A percentile compares a stretch with the other conserved stretches of the same genome.
These are phyloP conservation scores for Arachnopeziza araneosa DNA, from an alignment of 2,329 filamentous ascomycete genomes.

Conservation along the genomic window DNA sequence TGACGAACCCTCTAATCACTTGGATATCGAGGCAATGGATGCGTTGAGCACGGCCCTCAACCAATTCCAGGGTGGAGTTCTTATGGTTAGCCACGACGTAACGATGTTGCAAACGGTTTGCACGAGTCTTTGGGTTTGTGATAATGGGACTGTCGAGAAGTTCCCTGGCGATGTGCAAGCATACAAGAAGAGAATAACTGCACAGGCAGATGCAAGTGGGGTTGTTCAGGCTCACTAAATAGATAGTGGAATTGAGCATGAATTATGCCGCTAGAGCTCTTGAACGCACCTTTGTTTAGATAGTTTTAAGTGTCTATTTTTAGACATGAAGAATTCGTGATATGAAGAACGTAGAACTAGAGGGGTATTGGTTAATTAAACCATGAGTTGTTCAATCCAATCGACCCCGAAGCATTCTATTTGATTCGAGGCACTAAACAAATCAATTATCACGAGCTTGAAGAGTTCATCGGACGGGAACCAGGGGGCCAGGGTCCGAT, in stretches of 20 bases:
- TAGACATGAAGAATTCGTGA: too few species aligned
- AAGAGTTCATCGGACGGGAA: too few species aligned
- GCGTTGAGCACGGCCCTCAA: slow-evolving; percentile 78
- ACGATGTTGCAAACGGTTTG: slow-evolving; percentile 98
- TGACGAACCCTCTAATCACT: slow-evolving; percentile 96
- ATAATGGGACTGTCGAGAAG: slow-evolving; percentile 88
- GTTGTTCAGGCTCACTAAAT: slow-evolving; percentile 47
- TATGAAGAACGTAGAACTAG: too few species aligned
- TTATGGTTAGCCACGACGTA: slow-evolving; percentile 99
- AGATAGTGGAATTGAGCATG: background rate
- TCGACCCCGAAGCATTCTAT: background rate
- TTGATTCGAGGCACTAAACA: too few species aligned
- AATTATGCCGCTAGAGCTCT: background rate
- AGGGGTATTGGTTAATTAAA: background rate
- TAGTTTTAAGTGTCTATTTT: too few species aligned
- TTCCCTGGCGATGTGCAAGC: slow-evolving; percentile 92
- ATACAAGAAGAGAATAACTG: slow-evolving; percentile 94
- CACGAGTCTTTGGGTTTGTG: slow-evolving; percentile 92
- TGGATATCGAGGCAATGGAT: slow-evolving; percentile 98
- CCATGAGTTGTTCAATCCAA: background rate
- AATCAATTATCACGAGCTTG: too few species aligned
- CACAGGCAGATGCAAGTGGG: slow-evolving; percentile 81
- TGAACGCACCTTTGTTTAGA: too few species aligned
- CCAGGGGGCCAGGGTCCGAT: background rate
- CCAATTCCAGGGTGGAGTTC: slow-evolving; percentile 85